Evolutionary conservation across 2,329 filamentous ascomycete genomes (phyloP).

Genomic region (Ophiocordyceps robertsii): DNA sequence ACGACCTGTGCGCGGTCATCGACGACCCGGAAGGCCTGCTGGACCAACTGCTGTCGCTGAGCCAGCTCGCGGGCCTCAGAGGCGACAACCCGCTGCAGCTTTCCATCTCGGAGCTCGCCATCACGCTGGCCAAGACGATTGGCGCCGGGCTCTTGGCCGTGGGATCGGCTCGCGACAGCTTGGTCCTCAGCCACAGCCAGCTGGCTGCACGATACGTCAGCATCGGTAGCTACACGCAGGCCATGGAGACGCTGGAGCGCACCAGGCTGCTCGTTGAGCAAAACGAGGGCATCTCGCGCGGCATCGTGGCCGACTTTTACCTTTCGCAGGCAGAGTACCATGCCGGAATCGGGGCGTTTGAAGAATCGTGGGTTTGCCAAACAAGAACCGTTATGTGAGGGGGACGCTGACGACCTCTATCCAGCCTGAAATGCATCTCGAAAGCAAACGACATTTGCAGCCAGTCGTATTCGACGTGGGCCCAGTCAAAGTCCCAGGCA

Average conservation of each 20-base stretch:
- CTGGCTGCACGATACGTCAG: slow-evolving; percentile 39
- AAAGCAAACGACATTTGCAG: slow-evolving; percentile 25
- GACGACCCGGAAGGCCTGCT: slow-evolving; percentile 37
- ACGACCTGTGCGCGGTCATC: slow-evolving; percentile 28
- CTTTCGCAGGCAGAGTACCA: slow-evolving; percentile 65
- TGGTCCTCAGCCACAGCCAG: slow-evolving; percentile 31
- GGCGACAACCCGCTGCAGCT: slow-evolving; percentile 34
- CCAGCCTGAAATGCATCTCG: slow-evolving; percentile 17
- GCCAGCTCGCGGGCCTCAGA: slow-evolving; percentile 36
- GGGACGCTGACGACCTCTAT: background rate
- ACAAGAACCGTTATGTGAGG: background rate
- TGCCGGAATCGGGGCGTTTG: slow-evolving; percentile 49
- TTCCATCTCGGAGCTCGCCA: slow-evolving; percentile 31
- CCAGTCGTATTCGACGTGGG: slow-evolving; percentile 17
- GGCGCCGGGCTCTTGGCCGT: slow-evolving; percentile 7
- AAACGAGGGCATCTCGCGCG: slow-evolving; percentile 21
- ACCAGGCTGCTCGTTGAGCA: slow-evolving; percentile 35
- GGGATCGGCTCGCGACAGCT: slow-evolving; percentile 20
- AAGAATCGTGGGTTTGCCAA: slow-evolving; percentile 36
- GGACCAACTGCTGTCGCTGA: slow-evolving; percentile 34
- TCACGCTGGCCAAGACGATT: slow-evolving; percentile 23
- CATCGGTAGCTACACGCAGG: slow-evolving; percentile 37
- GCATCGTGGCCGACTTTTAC: slow-evolving; percentile 41
- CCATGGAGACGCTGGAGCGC: slow-evolving; percentile 39
- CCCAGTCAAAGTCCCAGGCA: slow-evolving; percentile 18